phyloP scores from a whole-genome alignment of 2,329 filamentous ascomycete genomes.

The Thermochaetoides dissita region DNA sequence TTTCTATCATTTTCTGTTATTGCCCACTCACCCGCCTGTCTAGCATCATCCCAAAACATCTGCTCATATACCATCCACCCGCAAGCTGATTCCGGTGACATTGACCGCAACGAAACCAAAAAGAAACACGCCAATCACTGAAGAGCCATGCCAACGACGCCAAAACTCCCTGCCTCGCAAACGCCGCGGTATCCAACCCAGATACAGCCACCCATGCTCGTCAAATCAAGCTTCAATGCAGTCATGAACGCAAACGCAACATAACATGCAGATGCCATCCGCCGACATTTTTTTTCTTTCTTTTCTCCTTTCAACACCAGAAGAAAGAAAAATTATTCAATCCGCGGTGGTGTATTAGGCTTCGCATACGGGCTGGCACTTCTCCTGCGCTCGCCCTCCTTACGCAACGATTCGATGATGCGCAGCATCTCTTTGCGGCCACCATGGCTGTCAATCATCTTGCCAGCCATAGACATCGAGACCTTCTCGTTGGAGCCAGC shows the following conservation, averaged over 20 bases:
- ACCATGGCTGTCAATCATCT: constrained; percentile 64
- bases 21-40: background rate
- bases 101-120: background rate
- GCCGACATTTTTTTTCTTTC: background rate
- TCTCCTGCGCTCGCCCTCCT: constrained; percentile 68
- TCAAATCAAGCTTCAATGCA: background rate
- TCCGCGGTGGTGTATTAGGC: constrained; percentile 27
- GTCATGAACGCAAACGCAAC: background rate
- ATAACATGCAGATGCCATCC: constrained; percentile 1
- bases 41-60: background rate
- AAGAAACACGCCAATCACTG: background rate
- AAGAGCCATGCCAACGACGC: background rate
- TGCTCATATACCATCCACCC: background rate
- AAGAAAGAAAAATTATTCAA: constrained; percentile 24
- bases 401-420: constrained; percentile 74
- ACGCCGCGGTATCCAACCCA: background rate
- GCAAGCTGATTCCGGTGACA: background rate
- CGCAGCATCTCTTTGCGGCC: constrained; percentile 82
- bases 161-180: background rate
- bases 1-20: background rate
- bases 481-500: constrained; percentile 76
- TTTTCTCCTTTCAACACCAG: background rate
- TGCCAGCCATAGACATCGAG: constrained; percentile 82
- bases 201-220: background rate
- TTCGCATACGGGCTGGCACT: constrained; percentile 24